Base-by-base conservation (phyloP, 805 yeast genomes). In the Saccharomyces jurei region DNA sequence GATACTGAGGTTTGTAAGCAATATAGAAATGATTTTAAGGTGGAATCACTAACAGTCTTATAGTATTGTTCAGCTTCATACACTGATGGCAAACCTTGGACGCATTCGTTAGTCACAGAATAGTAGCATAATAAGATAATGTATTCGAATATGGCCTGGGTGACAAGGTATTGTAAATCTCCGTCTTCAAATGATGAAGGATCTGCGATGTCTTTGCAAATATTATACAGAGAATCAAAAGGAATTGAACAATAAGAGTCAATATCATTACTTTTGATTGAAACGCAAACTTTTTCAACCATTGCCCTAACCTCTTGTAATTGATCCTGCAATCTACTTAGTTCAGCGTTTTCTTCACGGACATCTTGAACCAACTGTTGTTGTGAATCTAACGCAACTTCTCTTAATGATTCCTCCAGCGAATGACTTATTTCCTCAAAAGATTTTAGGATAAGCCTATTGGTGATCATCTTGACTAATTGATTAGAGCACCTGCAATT, bases 41-140 rank as follows among this genome's bases (percentile, higher is more conserved):
- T 53, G n/a, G 68, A 58, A 44, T 48, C 50, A 6, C 50, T 29
- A 6, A 62, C 53, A 1, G 55, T 51, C 14, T 59, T 53, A 52
- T 54, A 67, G 55, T 65, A 67, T 11, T 49, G 27, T n/a, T 54
- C 57, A 3, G 61, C 57, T n/a, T 60, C 65, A n/a, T 58, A 55
- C 3, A 58, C 53, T n/a, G 26, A 32, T 6, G 65, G 63, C 21
- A 67, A 48, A 28, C 47, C 51, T 11, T 52, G 48, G 10, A 67
- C 50, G 2, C 60, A 57, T 14, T 58, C 59, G 26, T 58, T 60
- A 4, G 61, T 57, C 2, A 62, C 27, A 10, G 57, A 48, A 50
- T 65, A 61, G 49, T 63, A 66, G 48, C 67, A 63, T 9, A 65
- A 46, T 13, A 63, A 52, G 3, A 60, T 41, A 8, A 58, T 54